phyloP scores from a whole-genome alignment of 305 asterid genomes.

The Striga hermonthica region DNA sequence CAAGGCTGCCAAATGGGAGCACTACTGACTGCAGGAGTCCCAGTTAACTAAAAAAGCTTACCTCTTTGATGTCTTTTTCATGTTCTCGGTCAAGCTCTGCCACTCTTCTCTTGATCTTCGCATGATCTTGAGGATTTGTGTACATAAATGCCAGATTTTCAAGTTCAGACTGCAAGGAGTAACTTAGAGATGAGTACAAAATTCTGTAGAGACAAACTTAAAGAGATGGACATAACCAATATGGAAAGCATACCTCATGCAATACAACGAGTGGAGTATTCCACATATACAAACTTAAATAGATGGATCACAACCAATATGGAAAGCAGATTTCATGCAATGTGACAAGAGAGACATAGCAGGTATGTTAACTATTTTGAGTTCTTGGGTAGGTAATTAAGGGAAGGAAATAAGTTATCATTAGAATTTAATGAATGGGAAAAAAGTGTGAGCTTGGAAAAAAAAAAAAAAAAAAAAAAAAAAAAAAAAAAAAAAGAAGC shows the following conservation, averaged over 20 bases:
- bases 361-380: neutral
- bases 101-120: constrained; percentile 54
- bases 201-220: neutral
- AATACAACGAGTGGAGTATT: constrained; percentile 11
- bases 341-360: constrained; percentile 1
- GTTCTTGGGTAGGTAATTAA: neutral
- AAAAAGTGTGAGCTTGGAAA: neutral
- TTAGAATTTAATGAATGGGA: neutral
- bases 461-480: too few species aligned
- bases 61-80: constrained; percentile 74
- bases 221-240: neutral
- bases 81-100: constrained; percentile 63
- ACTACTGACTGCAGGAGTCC: neutral
- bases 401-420: neutral
- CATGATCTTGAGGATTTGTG: constrained; percentile 65
- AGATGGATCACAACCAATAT: constrained; percentile 3
- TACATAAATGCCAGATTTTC: constrained; percentile 77
- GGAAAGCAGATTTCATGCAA: neutral
- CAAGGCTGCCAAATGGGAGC: constrained; percentile 14
- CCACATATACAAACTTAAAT: neutral
- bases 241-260: neutral
- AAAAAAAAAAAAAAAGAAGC: too few species aligned
- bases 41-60: constrained; percentile 28
- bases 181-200: constrained; percentile 14
- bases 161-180: constrained; percentile 66